Evolutionary conservation across 176 grass and related monocot genomes (phyloP), one percentile per base, ranked within the genome.

Genomic region (Hordeum marinum): DNA sequence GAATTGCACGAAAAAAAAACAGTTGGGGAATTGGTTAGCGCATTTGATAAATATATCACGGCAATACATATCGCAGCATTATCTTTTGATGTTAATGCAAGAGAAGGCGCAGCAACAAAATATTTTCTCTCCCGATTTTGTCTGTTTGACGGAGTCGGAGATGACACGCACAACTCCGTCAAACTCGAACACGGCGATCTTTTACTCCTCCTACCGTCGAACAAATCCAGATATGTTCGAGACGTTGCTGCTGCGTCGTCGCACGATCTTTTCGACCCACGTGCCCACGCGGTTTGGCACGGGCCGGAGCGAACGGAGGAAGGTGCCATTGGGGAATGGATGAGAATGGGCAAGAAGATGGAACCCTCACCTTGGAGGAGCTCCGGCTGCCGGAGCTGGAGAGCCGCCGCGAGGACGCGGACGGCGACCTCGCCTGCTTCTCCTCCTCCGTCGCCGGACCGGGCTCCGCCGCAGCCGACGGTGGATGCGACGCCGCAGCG

Each of bases 351-450:
- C 6, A 27, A 20, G 17, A 45, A n/a, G 29, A 48, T 4, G 35
- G 23, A 55, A 1, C 52, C 59, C 21, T n/a, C 54, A 92, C 91
- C 91, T 90, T 86, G 43, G 84, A 82, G 43, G 84, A 82, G 35
- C 52, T 65, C 46, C 76, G 65, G 80, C 80, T 87, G 17, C 90
- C 63, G n/a, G 82, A 76, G n/a, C 64, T 90, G 6, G 81, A 78
- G 5, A 81, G 35, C 54, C 71, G 91, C 11, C 85, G 76, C 37
- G 35, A 7, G 46, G 84, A 90, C 17, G 26, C 37, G 29, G 92
- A 70, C 36, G 81, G 1, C 27, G 77, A 62, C 46, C 37, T 77
- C 64, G 26, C 13, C 73, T n/a, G n/a, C n/a, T 21, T 76, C 27
- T 72, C 75, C 27, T 52, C 75, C 29, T 67, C 82, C 1, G 72